These are phyloP conservation scores for Hygrocybe punicea DNA, from an alignment of 768 basidiomycete genomes.

Conservation along the genomic window DNA sequence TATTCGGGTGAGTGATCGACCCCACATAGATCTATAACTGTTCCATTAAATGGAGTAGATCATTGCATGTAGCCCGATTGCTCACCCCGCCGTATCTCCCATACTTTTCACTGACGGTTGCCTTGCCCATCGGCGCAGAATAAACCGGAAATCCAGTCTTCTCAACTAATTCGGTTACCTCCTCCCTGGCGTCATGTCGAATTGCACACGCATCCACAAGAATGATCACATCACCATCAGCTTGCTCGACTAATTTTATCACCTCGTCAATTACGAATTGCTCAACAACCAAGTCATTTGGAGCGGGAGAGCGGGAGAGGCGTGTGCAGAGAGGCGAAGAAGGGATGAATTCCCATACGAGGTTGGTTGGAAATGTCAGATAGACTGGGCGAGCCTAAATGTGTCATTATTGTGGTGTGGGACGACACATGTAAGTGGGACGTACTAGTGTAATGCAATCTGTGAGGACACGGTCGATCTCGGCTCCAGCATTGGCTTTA, in stretches of 20 bases:
- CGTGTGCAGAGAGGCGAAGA: constrained; percentile 59
- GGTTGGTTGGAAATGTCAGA: constrained; percentile 79
- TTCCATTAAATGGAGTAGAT: not conserved
- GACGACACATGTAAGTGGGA: not conserved
- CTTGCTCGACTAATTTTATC: constrained; percentile 55
- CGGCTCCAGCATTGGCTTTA: constrained; percentile 52
- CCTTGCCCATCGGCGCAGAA: constrained; percentile 79
- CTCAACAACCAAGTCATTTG: constrained; percentile 57
- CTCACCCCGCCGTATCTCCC: constrained; percentile 78
- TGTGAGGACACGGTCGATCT: constrained; percentile 77
- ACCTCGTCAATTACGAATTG: constrained; percentile 74
- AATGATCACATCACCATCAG: constrained; percentile 66
- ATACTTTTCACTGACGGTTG: constrained; percentile 64
- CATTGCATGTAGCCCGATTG: constrained; percentile 9
- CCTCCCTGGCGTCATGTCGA: constrained; percentile 63
- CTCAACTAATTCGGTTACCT: constrained; percentile 58
- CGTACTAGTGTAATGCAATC: constrained; percentile 59
- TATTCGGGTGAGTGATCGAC: constrained; percentile 57
- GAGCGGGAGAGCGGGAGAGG: constrained; percentile 46
- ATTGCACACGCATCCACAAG: constrained; percentile 80
- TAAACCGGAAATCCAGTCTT: constrained; percentile 72
- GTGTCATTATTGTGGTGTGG: not conserved
- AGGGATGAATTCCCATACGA: constrained; percentile 67
- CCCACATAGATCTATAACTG: constrained; percentile 68
- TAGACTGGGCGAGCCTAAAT: constrained; percentile 80